Evolutionary conservation across 2,329 filamentous ascomycete species (phyloP), one percentile per base, ranked within the genome.

Genomic region (Bipolaris zeicola): DNA sequence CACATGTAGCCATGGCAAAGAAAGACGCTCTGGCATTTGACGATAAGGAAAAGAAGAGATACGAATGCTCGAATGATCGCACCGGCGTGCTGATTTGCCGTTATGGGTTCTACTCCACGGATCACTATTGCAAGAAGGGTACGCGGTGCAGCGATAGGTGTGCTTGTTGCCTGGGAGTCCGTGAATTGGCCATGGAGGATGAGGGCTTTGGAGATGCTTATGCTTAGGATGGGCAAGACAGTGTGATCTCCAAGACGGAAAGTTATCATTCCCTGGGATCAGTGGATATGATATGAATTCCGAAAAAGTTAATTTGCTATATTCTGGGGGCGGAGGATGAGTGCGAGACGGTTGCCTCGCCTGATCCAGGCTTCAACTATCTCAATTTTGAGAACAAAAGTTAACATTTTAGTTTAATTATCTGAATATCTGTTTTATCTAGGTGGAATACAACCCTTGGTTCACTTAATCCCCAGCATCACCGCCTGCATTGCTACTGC

Each of bases 101-200:
- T n/a, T 55, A 55, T 18, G 60, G 62, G 11, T 62, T 64, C 46
- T 64, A 60, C 44, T 44, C 41, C 10, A 55, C 51, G 6, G 62
- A 59, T 5, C 45, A 50, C 18, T 62, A 59, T 37, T 64, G 60
- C 52, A 50, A 48, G 11, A 47, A 33, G 52, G 51, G 47, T 1
- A 45, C 34, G 14, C 48, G 38, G n/a, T 63, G 62, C 41, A 50
- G 31, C 31, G 50, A 62, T n/a, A 37, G 52, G 3, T 64, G 62
- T 38, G 33, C 8, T 13, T 64, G 62, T 41, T 64, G 60, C 45
- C 55, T 50, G 47, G 57, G 55, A 44, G 11, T 36, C 11, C 18
- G 0, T 3, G n/a, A 26, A 5, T 22, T 45, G 13, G 37, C 24
- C 6, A 24, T 48, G 39, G 41, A 34, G 3, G 3, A 36, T n/a